Evolutionary conservation across 2,329 filamentous ascomycete species (phyloP).

Genomic region (Curvularia eragrostidis): DNA sequence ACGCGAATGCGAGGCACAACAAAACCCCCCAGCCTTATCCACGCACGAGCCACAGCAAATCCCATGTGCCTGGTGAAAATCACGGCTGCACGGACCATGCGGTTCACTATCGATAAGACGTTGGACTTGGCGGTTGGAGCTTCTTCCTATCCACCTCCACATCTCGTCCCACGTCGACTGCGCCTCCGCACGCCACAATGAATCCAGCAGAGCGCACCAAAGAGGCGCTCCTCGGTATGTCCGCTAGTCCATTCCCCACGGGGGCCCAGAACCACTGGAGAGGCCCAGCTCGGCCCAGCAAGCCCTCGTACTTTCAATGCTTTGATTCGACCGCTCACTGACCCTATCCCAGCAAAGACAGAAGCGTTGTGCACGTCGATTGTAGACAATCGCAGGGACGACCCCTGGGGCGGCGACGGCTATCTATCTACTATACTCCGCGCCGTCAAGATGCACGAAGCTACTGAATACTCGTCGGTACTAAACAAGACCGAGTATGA

Average conservation of each 20-base stretch:
- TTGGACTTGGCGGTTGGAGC: not conserved
- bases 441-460: constrained; percentile 59
- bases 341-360: constrained; percentile 44
- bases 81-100: not conserved
- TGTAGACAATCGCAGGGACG: constrained; percentile 54
- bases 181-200: constrained; percentile 36
- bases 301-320: not conserved
- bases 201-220: constrained; percentile 52
- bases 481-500: constrained; percentile 15
- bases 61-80: not conserved
- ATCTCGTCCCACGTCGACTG: constrained; percentile 6
- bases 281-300: not conserved
- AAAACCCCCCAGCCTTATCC: not conserved
- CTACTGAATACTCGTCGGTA: constrained; percentile 21
- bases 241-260: not conserved
- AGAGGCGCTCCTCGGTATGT: constrained; percentile 49
- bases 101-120: constrained; percentile 13
- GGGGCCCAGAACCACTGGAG: not conserved
- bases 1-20: not conserved
- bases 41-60: not conserved
- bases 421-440: constrained; percentile 63
- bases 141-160: constrained; percentile 4
- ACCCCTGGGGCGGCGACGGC: constrained; percentile 33
- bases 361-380: constrained; percentile 50
- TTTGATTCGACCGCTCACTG: not conserved